Evolutionary conservation across 768 basidiomycete genomes (phyloP).

Genomic region (Lentinula aciculospora): DNA sequence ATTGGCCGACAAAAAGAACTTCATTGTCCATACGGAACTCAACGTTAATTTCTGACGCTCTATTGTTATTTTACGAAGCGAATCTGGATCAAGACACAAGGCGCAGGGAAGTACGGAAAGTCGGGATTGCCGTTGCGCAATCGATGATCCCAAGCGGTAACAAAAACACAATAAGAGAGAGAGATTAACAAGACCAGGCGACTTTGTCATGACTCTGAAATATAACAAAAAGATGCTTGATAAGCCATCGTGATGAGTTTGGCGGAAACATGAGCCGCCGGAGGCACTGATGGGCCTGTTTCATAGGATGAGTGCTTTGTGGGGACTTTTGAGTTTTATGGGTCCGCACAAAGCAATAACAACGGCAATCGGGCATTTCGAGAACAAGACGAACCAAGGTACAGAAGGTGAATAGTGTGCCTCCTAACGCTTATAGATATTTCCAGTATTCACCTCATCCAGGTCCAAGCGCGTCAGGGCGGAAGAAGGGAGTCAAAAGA

Average conservation of each 20-base stretch:
- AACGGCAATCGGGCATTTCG: not conserved
- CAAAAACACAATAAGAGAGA: constrained; percentile 1
- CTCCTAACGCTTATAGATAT: no score
- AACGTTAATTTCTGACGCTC: not conserved
- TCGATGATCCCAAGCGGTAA: not conserved
- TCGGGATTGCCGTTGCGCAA: not conserved
- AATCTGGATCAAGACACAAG: not conserved
- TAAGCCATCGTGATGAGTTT: not conserved
- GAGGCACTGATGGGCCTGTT: not conserved
- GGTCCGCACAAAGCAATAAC: not conserved
- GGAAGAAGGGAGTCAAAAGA: no score
- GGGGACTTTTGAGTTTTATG: no score
- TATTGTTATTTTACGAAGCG: constrained; percentile 1
- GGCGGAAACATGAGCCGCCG: not conserved
- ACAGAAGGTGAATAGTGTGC: no score
- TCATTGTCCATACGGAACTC: not conserved
- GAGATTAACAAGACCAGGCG: not conserved
- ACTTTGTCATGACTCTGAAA: not conserved
- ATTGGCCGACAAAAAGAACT: not conserved
- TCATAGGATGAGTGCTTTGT: not conserved
- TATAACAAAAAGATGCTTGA: not conserved
- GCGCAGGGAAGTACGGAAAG: not conserved
- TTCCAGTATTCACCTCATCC: no score
- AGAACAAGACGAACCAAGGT: no score
- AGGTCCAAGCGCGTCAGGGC: no score